phyloP scores from a whole-genome alignment of 441 rosid species.

The Arabidopsis lyrata region DNA sequence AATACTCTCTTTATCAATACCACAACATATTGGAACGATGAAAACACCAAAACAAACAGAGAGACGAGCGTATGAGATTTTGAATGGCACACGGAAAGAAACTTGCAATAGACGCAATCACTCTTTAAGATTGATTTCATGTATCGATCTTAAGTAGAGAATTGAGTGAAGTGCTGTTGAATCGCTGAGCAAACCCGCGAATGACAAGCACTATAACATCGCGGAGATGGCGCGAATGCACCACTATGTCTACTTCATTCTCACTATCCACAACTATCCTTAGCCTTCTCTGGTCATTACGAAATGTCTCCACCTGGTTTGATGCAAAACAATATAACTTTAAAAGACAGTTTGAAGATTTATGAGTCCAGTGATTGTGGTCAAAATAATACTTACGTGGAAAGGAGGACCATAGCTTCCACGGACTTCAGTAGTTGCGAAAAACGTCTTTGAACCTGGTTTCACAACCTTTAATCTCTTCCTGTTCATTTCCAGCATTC shows the following conservation, averaged over 20 bases:
- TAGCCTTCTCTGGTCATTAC: conserved; percentile 82
- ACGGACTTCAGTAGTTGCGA: conserved; percentile 88
- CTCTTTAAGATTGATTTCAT: conserved; percentile 34
- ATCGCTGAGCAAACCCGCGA: conserved; percentile 93
- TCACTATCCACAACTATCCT: conserved; percentile 92
- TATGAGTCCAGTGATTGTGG: conserved; percentile 15
- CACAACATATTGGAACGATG: neutral
- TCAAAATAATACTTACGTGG: conserved; percentile 68
- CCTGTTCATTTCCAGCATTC: conserved; percentile 83
- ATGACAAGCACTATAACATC: conserved; percentile 86
- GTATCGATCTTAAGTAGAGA: conserved; percentile 91
- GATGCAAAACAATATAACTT: conserved; percentile 23
- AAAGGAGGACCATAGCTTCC: conserved; percentile 96
- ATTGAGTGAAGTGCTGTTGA: conserved; percentile 97
- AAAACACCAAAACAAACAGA: conserved; percentile 12
- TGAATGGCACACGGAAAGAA: conserved; percentile 27
- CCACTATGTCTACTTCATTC: conserved; percentile 81
- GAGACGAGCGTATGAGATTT: neutral
- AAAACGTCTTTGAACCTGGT: conserved; percentile 93
- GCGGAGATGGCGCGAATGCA: conserved; percentile 79
- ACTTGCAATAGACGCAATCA: conserved; percentile 16
- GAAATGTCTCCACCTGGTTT: conserved; percentile 81
- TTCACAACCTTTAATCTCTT: conserved; percentile 93
- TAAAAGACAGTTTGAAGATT: neutral
- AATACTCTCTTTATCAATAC: conserved; percentile 6